Evolutionary conservation across 768 basidiomycete species (phyloP), one percentile per base, ranked within the genome.

Genomic region (Hygrocybe punicea): DNA sequence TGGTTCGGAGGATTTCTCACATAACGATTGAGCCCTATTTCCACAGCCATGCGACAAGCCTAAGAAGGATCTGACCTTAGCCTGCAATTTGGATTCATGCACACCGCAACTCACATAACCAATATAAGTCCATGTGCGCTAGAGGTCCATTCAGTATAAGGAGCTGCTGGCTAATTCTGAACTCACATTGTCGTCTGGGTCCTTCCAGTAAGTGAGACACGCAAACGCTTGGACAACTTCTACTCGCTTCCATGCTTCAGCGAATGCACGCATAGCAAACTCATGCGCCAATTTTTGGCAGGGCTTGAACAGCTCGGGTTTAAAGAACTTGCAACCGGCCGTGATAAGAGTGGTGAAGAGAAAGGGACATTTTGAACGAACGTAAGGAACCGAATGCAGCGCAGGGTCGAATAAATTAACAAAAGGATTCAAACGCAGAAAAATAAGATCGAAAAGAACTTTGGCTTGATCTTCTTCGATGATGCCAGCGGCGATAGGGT

Each of bases 191-290:
- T 96, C 93, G 60, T 89, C 85, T 39, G 91, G 88, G 63, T 91
- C 89, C 67, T 82, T 87, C 91, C 91, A 95, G 71, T 94, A 95
- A 37, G 87, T 91, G 58, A 95, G 76, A 63, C 91, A 92, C 17
- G 89, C 86, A 68, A 93, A 90, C 24, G 91, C 90, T 71, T 96
- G 93, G 4, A 91, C 88, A 19, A 93, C 85, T 71, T 93, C 93
- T 52, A 95, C 84, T 59, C 85, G 80, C 68, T 90, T 87, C 82
- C 82, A 86, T n/a, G 79, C 81, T 60, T 88, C 84, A 33, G 84
- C 79, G 64, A 94, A 92, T 8, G 91, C 90, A 57, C 83, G 82
- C 24, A 88, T 77, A n/a, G 86, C 84, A 60, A 86, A 81, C 21
- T 87, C 84, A 54, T 89, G 78, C 11, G 89, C 87, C 17, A 93